Evolutionary conservation across 345 rosid genomes (phyloP).

Genomic region (Combretum micranthum): DNA sequence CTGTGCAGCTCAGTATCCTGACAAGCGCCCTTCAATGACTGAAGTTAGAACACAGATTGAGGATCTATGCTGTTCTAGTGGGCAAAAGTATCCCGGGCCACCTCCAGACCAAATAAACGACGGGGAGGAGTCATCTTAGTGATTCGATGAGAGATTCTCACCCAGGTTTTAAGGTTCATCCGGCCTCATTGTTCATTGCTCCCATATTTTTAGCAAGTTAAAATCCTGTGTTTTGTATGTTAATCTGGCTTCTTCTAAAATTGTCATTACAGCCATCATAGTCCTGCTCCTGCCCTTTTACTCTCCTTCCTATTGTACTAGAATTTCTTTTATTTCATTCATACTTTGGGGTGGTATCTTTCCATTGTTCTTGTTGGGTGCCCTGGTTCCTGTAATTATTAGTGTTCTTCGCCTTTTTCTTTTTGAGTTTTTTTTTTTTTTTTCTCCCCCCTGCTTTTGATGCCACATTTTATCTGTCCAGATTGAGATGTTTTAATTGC

Average conservation of each 20-base stretch:
- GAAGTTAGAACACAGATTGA: constrained; percentile 45
- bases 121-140: constrained; percentile 22
- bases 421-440: no score
- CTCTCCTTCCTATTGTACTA: constrained; percentile 10
- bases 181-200: constrained; percentile 6
- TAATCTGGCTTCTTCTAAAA: constrained; percentile 14
- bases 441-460: constrained; percentile 43
- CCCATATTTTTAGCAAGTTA: constrained; percentile 14
- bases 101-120: constrained; percentile 13
- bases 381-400: constrained; percentile 44
- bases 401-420: constrained; percentile 12
- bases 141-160: constrained; percentile 8
- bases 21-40: constrained; percentile 52
- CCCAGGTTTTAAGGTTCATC: constrained; percentile 10
- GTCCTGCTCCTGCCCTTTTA: not conserved
- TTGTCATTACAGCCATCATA: constrained; percentile 17
- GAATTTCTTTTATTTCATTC: constrained; percentile 3
- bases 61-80: constrained; percentile 23
- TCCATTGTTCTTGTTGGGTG: constrained; percentile 35
- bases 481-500: constrained; percentile 21
- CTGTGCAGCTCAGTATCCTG: constrained; percentile 65
- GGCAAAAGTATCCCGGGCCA: constrained; percentile 6
- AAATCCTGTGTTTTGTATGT: constrained; percentile 12
- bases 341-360: constrained; percentile 20
- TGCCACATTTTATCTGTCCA: constrained; percentile 28